Conservation (phyloP, 306 rosid genomes). For the Parietaria judaica region DNA sequence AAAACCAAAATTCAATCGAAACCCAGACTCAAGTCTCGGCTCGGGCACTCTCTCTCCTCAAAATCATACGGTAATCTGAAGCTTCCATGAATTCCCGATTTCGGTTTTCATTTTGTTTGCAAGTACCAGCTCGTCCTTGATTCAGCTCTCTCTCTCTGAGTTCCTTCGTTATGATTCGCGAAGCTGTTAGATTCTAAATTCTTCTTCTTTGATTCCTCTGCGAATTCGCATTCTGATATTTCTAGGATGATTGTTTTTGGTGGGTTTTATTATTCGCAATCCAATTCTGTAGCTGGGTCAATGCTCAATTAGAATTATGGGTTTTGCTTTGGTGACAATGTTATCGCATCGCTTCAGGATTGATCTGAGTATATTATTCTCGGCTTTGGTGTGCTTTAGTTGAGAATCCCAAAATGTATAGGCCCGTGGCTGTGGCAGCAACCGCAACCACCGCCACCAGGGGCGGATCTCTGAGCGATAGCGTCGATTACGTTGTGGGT, state of each 20-base stretch:
- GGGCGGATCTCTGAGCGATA: conserved; percentile 57
- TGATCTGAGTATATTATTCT: conserved; percentile 12
- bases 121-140: conserved; percentile 10
- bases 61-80: conserved; percentile 18
- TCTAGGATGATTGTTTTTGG: conserved; percentile 17
- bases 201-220: background rate
- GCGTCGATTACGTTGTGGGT: conserved; percentile 60
- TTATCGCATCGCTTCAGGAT: conserved; percentile 17
- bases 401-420: conserved; percentile 47
- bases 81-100: conserved; percentile 3
- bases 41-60: conserved; percentile 29
- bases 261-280: conserved; percentile 5
- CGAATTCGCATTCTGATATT: conserved; percentile 6
- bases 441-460: conserved; percentile 36
- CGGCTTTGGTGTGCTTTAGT: conserved; percentile 16
- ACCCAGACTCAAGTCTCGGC: conserved; percentile 19
- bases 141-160: background rate
- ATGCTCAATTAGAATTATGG: background rate
- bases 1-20: conserved; percentile 1
- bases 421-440: conserved; percentile 56
- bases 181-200: conserved; percentile 3
- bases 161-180: conserved; percentile 3
- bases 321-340: background rate
- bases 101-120: background rate
- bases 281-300: background rate